Evolutionary conservation across 805 yeast species (phyloP).

Genomic region (Priceomyces fermenticarens): DNA sequence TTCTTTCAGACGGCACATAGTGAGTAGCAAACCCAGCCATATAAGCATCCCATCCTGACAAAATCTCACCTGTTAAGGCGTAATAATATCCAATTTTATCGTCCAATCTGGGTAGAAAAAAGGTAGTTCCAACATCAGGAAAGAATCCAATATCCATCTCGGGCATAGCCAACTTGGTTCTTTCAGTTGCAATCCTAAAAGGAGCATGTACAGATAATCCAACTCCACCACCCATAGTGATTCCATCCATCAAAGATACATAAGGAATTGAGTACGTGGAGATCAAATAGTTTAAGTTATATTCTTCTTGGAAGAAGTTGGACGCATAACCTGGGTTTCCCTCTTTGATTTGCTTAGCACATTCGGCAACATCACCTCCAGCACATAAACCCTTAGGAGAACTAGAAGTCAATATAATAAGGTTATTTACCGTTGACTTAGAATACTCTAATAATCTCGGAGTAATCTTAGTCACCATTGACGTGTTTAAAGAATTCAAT

Average conservation of each 20-base stretch:
- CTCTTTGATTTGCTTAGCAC: slow-evolving; percentile 57
- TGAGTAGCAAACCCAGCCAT: slow-evolving; percentile 88
- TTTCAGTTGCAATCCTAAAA: slow-evolving; percentile 89
- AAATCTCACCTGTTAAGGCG: slow-evolving; percentile 80
- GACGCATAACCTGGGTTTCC: slow-evolving; percentile 49
- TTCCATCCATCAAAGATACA: slow-evolving; percentile 84
- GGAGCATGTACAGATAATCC: slow-evolving; percentile 90
- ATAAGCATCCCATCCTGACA: slow-evolving; percentile 79
- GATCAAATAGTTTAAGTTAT: slow-evolving; percentile 72
- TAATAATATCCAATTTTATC: slow-evolving; percentile 81
- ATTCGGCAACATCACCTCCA: slow-evolving; percentile 91
- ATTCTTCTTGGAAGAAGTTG: slow-evolving; percentile 75
- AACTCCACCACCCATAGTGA: slow-evolving; percentile 98
- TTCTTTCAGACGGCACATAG: slow-evolving; percentile 66
- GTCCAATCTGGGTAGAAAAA: slow-evolving; percentile 79
- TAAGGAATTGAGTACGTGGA: slow-evolving; percentile 86
- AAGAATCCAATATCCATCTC: slow-evolving; percentile 95
- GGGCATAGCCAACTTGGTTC: slow-evolving; percentile 94
- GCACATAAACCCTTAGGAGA: slow-evolving; percentile 82
- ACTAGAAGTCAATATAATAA: slow-evolving; percentile 65
- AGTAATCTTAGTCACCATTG: slow-evolving; percentile 69
- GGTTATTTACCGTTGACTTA: slow-evolving; percentile 60
- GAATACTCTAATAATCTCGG: slow-evolving; percentile 77
- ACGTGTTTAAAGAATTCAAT: slow-evolving; percentile 76
- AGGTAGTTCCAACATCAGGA: slow-evolving; percentile 94